Evolutionary conservation across 805 yeast species (phyloP).

Genomic region (Debaryomyces castellii): DNA sequence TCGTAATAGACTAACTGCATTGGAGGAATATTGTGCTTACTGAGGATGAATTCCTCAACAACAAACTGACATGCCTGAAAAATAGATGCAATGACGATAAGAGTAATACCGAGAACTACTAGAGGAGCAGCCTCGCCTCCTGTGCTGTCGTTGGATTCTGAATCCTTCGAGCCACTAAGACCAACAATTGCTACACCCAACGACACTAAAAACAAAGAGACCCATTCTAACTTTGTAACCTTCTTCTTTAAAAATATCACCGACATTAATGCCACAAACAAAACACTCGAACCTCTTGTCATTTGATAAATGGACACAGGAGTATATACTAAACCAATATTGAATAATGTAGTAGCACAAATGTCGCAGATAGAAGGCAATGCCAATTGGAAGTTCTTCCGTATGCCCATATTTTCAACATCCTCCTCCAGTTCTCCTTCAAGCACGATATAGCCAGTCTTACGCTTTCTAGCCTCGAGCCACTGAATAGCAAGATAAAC

Average conservation of each 20-base stretch:
- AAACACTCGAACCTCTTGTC: conserved; percentile 77
- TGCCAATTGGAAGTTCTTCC: conserved; percentile 31
- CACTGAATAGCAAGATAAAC: conserved; percentile 33
- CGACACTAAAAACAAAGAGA: conserved; percentile 59
- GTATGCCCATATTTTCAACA: conserved; percentile 6
- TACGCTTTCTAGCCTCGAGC: conserved; percentile 9
- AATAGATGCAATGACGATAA: conserved; percentile 62
- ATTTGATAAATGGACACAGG: conserved; percentile 83
- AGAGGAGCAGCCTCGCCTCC: conserved; percentile 12
- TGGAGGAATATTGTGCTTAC: conserved; percentile 55
- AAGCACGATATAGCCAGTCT: conserved; percentile 2
- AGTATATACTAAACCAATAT: conserved; percentile 68
- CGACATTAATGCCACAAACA: conserved; percentile 73
- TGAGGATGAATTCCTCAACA: conserved; percentile 67
- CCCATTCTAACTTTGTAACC: conserved; percentile 67
- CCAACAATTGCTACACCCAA: conserved; percentile 75
- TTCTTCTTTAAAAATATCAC: conserved; percentile 57
- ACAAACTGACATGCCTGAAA: conserved; percentile 78
- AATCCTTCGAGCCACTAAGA: conserved; percentile 53
- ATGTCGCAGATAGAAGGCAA: conserved; percentile 74
- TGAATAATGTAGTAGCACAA: conserved; percentile 71
- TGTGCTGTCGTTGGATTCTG: conserved; percentile 11
- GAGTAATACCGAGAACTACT: conserved; percentile 53
- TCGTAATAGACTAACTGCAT: conserved; percentile 69
- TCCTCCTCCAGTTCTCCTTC: conserved; percentile 7